Evolutionary conservation across 441 rosid species (phyloP), one percentile per base, ranked within the genome.

Genomic region (Capsella rubella): DNA sequence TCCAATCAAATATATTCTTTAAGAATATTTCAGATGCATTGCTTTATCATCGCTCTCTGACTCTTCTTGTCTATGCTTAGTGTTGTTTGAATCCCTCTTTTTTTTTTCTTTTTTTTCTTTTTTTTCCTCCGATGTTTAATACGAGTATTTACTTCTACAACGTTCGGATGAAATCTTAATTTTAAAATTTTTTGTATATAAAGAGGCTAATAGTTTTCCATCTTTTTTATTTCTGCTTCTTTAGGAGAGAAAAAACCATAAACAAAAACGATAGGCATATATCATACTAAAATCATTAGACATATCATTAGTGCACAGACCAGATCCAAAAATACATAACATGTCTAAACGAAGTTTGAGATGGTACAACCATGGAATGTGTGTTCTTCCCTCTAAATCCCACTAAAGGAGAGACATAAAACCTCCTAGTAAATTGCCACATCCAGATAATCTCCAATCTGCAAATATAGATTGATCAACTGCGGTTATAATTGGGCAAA

Each of bases 371-470:
- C 51, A 68, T 54, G 29, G 51, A 62, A 21, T 21, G 25, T 69
- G 64, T 15, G 45, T 21, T 59, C 21, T 67, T 74, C 53, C 45
- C 40, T 18, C 56, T 31, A 37, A 52, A 32, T 15, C 35, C n/a
- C 62, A 52, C 70, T 54, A 46, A n/a, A 62, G 25, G 28, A 62
- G 47, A 62, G n/a, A 42, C 71, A 40, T 21, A 37, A 56, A 37
- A 49, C 47, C 25, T 60, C 61, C 77, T 79, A 79, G 60, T 79
- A 74, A 72, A 91, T 87, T 16, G 97, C 92, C 80, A 94, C 93
- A 51, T 94, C 98, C 84, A 94, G 85, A 82, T 91, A 92, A 77
- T 94, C 99, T 57, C 97, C 97, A 53, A 94, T 90, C 98, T 94
- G 85, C 40, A 77, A 3, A 60, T 29, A 55, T 29, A 55, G 15